Evolutionary conservation across 805 yeast genomes (phyloP), one percentile per base, ranked within the genome.

Genomic region (Schwanniomyces occidentalis): DNA sequence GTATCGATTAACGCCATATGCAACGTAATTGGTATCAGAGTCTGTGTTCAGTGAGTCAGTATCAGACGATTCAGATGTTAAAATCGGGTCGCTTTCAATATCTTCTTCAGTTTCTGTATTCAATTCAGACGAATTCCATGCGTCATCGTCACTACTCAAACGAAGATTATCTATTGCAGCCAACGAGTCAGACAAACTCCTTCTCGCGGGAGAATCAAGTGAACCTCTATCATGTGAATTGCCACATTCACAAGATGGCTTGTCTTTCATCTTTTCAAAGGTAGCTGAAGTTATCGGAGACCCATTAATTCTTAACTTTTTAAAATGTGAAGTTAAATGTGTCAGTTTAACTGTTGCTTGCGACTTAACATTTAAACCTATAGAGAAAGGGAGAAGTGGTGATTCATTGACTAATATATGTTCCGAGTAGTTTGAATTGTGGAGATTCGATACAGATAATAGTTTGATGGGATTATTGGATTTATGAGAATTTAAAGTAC

Each of bases 261-360:
- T 28, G 10, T 24, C 27, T 17, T 40, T 41, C 41, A 19, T 21
- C 10, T 31, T 29, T 14, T 20, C 16, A 23, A 30, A 44, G 8
- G 48, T 45, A 15, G 40, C 49, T 8, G 54, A 38, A 0, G 63
- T 56, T 22, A 60, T 56, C 13, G 68, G 66, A 4, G 57, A 48
- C 1, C 69, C 70, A 35, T 57, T 63, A 32, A 69, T 69, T 16
- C 74, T 54, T 16, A 69, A 53, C 37, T 69, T 69, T 38, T 69
- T 69, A 46, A 59, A 68, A 41, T 62, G 71, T 8, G 70, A 59
- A 5, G 57, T 49, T 38, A 58, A 64, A 16, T 58, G 46, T 2
- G 65, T 54, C 49, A 49, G 65, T 31, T 52, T 51, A 9, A 61
- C 68, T 8, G 70, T 69, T 16, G 74, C 61, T 1, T 58, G 41